Evolutionary conservation across 495 filamentous ascomycete species (phyloP).

Genomic region (Tuber indicum): DNA sequence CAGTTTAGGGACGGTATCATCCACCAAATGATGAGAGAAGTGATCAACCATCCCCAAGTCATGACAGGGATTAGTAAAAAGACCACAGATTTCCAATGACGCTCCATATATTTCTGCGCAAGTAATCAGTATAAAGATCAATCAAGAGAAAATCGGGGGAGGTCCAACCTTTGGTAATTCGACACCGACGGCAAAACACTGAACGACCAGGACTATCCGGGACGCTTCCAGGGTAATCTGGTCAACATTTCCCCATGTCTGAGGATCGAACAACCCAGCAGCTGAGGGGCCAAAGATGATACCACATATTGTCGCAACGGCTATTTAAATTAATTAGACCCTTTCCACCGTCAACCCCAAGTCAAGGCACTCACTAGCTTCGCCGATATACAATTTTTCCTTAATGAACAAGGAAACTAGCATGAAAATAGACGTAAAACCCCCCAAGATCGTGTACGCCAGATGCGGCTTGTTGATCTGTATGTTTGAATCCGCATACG

Average conservation of each 20-base stretch:
- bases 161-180: conserved; percentile 72
- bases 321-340: conserved; percentile 21
- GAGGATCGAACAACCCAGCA: conserved; percentile 80
- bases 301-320: conserved; percentile 89
- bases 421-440: conserved; percentile 98
- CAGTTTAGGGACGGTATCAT: conserved; percentile 74
- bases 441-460: conserved; percentile 97
- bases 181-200: conserved; percentile 98
- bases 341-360: neutral
- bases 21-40: conserved; percentile 95
- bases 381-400: conserved; percentile 96
- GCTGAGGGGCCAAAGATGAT: conserved; percentile 97
- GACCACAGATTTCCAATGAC: conserved; percentile 89
- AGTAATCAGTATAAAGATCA: conserved; percentile 9
- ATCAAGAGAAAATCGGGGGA: conserved; percentile 1
- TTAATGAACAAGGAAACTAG: conserved; percentile 95
- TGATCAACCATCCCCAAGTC: conserved; percentile 94
- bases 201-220: conserved; percentile 92
- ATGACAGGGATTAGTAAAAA: conserved; percentile 91
- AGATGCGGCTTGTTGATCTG: conserved; percentile 85
- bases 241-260: conserved; percentile 84
- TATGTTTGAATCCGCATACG: neutral
- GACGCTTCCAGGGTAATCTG: conserved; percentile 96
- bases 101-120: conserved; percentile 77
- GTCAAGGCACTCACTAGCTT: conserved; percentile 56